Percentiles rank a stretch among this genome's conserved stretches.
Conservation (phyloP, 1,284 basidiomycete species). For the Gymnopus androsaceus region DNA sequence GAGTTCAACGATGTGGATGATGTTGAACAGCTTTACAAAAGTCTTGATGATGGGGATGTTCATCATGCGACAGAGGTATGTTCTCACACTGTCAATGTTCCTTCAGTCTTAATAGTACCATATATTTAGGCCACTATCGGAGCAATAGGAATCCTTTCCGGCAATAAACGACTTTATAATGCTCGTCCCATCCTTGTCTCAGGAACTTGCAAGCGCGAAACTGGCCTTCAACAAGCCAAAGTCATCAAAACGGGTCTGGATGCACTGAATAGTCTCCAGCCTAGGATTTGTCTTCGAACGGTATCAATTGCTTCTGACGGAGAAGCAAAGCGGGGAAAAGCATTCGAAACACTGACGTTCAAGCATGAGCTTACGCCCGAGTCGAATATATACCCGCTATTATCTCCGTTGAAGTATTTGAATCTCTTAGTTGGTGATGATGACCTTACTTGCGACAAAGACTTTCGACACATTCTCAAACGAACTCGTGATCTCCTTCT, state of each 20-base stretch:
- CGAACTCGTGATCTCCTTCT: constrained; percentile 31
- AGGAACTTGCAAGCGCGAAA: constrained; percentile 34
- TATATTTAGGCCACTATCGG: neutral
- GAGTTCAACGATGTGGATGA: constrained; percentile 25
- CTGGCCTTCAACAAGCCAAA: constrained; percentile 24
- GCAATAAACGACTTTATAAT: constrained; percentile 29
- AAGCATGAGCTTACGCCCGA: constrained; percentile 15
- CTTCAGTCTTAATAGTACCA: neutral
- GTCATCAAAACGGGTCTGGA: constrained; percentile 24
- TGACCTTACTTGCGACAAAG: constrained; percentile 36
- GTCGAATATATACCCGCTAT: constrained; percentile 21
- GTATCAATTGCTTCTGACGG: neutral
- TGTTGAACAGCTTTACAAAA: constrained; percentile 26
- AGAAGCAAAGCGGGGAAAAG: neutral
- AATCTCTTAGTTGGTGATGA: constrained; percentile 34
- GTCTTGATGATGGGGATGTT: constrained; percentile 23
- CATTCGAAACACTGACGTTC: constrained; percentile 17
- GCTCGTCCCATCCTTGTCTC: constrained; percentile 30
- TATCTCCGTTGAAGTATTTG: constrained; percentile 28
- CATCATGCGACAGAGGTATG: constrained; percentile 33
- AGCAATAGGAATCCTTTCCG: neutral
- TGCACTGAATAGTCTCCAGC: constrained; percentile 17
- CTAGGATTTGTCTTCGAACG: neutral
- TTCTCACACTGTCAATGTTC: neutral
- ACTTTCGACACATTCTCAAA: constrained; percentile 38